Evolutionary conservation across 2,329 filamentous ascomycete genomes (phyloP).

Genomic region (Colletotrichum cuscutae): DNA sequence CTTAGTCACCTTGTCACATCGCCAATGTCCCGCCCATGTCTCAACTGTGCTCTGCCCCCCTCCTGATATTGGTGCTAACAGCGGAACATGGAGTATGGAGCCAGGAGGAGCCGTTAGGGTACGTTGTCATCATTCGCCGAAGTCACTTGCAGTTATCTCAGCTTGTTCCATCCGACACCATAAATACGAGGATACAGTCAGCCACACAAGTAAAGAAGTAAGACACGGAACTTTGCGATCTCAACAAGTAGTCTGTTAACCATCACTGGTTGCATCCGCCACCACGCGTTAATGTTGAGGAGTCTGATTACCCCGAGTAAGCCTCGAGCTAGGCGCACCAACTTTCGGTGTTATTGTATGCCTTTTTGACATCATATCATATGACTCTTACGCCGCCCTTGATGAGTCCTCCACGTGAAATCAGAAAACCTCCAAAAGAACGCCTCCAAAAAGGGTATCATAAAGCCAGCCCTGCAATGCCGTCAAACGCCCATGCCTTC

Average conservation of each 20-base stretch:
- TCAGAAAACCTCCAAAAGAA: neutral
- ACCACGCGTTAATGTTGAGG: neutral
- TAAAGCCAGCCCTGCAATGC: neutral
- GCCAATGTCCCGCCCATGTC: neutral
- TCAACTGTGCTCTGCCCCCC: neutral
- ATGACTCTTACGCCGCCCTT: neutral
- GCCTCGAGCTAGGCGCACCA: neutral
- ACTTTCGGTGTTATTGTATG: neutral
- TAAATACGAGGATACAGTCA: neutral
- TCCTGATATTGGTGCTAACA: neutral
- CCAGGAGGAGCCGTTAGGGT: neutral
- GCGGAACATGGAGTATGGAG: slow-evolving; percentile 2
- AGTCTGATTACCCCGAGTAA: neutral
- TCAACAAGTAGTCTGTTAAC: neutral
- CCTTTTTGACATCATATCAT: neutral
- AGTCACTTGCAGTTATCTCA: neutral
- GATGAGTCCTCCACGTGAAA: neutral
- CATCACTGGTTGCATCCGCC: neutral
- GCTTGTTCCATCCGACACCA: neutral
- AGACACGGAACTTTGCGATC: neutral
- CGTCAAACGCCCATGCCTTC: neutral
- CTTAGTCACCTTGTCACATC: slow-evolving; percentile 1
- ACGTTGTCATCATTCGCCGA: slow-evolving; percentile 2
- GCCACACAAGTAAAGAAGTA: neutral
- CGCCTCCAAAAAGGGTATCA: slow-evolving; percentile 27